Evolutionary conservation across 2,329 filamentous ascomycete species (phyloP).

Genomic region (Teratosphaeria zuluensis): DNA sequence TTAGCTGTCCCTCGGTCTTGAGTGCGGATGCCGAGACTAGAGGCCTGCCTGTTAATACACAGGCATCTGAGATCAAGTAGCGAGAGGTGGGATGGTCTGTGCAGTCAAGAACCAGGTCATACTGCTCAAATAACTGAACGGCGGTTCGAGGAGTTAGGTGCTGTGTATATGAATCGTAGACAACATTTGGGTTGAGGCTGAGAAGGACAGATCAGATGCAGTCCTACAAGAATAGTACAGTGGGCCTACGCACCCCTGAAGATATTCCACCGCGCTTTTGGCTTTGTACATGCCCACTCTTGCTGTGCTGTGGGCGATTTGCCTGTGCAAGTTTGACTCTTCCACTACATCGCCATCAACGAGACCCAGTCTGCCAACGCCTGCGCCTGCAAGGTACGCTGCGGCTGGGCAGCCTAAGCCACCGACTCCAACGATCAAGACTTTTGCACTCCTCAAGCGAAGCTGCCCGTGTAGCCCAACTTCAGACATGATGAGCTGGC

Average conservation of each 20-base stretch:
- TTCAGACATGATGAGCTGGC: constrained; percentile 80
- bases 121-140: constrained; percentile 53
- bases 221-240: constrained; percentile 4
- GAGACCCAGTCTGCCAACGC: constrained; percentile 72
- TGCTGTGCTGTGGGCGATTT: constrained; percentile 67
- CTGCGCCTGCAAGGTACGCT: constrained; percentile 83
- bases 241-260: constrained; percentile 32
- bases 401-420: constrained; percentile 88
- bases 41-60: constrained; percentile 66
- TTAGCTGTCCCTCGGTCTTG: constrained; percentile 79
- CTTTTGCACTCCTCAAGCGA: constrained; percentile 55
- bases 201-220: background rate
- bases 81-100: constrained; percentile 87
- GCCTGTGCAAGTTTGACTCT: constrained; percentile 81
- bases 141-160: constrained; percentile 64
- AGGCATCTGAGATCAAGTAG: constrained; percentile 86
- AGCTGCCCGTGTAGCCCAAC: constrained; percentile 74
- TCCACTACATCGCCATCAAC: constrained; percentile 86
- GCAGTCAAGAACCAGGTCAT: constrained; percentile 85
- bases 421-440: constrained; percentile 78
- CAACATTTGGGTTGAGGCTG: constrained; percentile 64
- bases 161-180: constrained; percentile 51
- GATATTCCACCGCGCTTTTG: constrained; percentile 50
- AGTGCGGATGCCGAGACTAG: constrained; percentile 86
- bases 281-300: constrained; percentile 71